Evolutionary conservation across 164 flowering plant species (phyloP).

Genomic region (Platanus orientalis): DNA sequence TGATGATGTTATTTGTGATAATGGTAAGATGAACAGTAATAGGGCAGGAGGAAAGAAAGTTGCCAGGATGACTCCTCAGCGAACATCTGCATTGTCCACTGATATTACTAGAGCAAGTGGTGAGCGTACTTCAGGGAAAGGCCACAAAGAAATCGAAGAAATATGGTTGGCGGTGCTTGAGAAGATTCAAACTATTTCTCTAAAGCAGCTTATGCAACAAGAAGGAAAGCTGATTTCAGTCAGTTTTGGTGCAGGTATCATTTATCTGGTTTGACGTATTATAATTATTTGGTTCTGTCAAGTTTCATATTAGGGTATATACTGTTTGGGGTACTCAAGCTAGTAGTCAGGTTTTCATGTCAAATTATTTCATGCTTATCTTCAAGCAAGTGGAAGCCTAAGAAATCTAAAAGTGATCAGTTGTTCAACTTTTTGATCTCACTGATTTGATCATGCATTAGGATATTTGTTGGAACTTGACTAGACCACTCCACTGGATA

Average conservation of each 20-base stretch:
- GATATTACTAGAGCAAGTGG: constrained; percentile 17
- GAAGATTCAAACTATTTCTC: constrained; percentile 33
- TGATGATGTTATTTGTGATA: constrained; percentile 12
- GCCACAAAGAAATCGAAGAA: constrained; percentile 40
- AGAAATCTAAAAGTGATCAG: too few relatives aligned
- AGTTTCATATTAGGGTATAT: not conserved
- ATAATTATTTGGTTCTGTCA: not conserved
- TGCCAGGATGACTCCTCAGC: constrained; percentile 22
- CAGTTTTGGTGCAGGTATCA: constrained; percentile 63
- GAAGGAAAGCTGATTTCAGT: constrained; percentile 67
- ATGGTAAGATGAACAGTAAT: constrained; percentile 18
- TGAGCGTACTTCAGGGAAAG: constrained; percentile 23
- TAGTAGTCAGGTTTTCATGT: too few relatives aligned
- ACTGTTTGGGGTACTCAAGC: too few relatives aligned
- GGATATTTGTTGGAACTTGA: too few relatives aligned
- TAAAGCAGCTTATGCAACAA: constrained; percentile 50
- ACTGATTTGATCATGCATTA: too few relatives aligned
- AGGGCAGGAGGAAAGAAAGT: constrained; percentile 21
- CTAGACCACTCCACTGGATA: too few relatives aligned
- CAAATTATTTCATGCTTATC: too few relatives aligned
- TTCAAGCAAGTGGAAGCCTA: too few relatives aligned
- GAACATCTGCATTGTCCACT: constrained; percentile 15
- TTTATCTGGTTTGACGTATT: not conserved
- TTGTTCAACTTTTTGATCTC: too few relatives aligned
- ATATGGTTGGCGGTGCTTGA: constrained; percentile 64